Conservation (phyloP, 2,329 filamentous ascomycete species). For the Kalaharituber pfeilii region DNA sequence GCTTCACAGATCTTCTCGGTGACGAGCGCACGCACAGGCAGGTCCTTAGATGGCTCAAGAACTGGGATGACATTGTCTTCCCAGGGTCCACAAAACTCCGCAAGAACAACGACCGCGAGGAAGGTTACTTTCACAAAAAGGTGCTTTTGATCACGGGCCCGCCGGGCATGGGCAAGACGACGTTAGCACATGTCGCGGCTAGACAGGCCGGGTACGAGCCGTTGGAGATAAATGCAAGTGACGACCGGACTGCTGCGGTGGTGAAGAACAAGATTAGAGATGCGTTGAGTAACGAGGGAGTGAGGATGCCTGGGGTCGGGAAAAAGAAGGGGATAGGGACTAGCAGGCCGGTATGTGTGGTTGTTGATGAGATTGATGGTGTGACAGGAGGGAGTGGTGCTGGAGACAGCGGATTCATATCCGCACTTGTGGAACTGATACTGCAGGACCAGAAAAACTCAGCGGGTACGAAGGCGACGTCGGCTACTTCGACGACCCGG, state of each 20-base stretch:
- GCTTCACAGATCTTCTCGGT: slow-evolving; percentile 82
- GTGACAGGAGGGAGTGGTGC: slow-evolving; percentile 56
- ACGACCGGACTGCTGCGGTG: slow-evolving; percentile 76
- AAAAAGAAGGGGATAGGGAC: slow-evolving; percentile 33
- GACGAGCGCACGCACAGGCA: slow-evolving; percentile 85
- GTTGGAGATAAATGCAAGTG: slow-evolving; percentile 93
- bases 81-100: slow-evolving; percentile 37
- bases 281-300: slow-evolving; percentile 82
- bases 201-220: slow-evolving; percentile 91
- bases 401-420: slow-evolving; percentile 88
- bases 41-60: slow-evolving; percentile 83
- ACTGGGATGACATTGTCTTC: slow-evolving; percentile 86
- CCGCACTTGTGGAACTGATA: slow-evolving; percentile 81
- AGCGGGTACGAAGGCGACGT: slow-evolving; percentile 26
- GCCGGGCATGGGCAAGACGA: slow-evolving; percentile 89
- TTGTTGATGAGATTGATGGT: slow-evolving; percentile 94
- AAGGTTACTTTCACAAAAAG: slow-evolving; percentile 58
- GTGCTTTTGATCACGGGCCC: slow-evolving; percentile 81
- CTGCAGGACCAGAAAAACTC: slow-evolving; percentile 67
- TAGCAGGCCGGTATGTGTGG: slow-evolving; percentile 66
- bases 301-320: slow-evolving; percentile 52
- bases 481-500: slow-evolving; percentile 21
- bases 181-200: slow-evolving; percentile 87
- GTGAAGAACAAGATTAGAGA: slow-evolving; percentile 84
- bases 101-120: slow-evolving; percentile 39